Percentiles rank a stretch among this genome's conserved stretches.
Evolutionary conservation across 352 stramenopile genomes (phyloP).

Genomic region (Peronospora belbahrii): DNA sequence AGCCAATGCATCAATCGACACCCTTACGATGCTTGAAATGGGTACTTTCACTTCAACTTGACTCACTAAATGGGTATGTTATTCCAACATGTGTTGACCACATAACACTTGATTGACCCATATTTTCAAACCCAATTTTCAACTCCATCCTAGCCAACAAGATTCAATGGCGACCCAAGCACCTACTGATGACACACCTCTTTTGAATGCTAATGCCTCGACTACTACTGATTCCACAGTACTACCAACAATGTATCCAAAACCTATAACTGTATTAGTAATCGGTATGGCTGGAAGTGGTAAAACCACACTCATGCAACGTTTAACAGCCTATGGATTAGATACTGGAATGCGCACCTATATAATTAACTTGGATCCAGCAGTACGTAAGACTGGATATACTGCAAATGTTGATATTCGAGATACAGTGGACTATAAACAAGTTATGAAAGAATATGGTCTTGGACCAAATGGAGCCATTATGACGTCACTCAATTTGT

Average conservation of each 20-base stretch:
- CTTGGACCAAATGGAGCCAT: constrained; percentile 98
- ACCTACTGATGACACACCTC: constrained; percentile 5
- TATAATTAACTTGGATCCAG: constrained; percentile 97
- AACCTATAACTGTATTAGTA: constrained; percentile 76
- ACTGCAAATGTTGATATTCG: constrained; percentile 98
- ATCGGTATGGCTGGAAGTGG: constrained; percentile 96
- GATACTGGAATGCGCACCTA: constrained; percentile 84
- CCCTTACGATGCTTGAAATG: neutral
- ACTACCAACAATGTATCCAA: constrained; percentile 47
- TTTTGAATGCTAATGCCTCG: constrained; percentile 6
- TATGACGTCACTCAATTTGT: constrained; percentile 98
- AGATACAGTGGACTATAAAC: constrained; percentile 98
- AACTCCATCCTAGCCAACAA: too few relatives aligned
- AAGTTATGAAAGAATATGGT: constrained; percentile 97
- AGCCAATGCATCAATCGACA: neutral
- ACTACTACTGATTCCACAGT: constrained; percentile 19
- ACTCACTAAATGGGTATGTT: neutral
- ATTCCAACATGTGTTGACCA: neutral
- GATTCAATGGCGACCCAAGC: constrained; percentile 21
- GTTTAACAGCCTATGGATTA: constrained; percentile 60
- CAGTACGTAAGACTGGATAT: constrained; percentile 93
- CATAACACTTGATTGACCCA: constrained; percentile 4
- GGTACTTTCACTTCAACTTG: constrained; percentile 13
- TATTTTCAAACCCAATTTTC: too few relatives aligned
- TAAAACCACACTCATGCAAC: constrained; percentile 94